A percentile compares a stretch with the other conserved stretches of the same genome.
phyloP scores from a whole-genome alignment of 2,329 filamentous ascomycete species.

The Didymella pomorum region DNA sequence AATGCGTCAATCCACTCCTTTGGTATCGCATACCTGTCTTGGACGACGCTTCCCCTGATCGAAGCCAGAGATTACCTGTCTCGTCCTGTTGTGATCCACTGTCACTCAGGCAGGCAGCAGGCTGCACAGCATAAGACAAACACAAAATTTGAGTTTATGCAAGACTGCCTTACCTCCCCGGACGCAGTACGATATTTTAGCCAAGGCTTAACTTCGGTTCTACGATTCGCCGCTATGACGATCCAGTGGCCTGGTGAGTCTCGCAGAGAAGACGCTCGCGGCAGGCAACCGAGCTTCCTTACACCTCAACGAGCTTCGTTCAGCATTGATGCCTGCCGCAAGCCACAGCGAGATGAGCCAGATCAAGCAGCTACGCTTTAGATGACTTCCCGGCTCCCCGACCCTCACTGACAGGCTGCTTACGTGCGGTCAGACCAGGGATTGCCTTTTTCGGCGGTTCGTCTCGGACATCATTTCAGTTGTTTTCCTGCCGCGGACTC shows the following conservation, averaged over 20 bases:
- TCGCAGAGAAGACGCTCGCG: too few relatives aligned
- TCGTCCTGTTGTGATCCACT: constrained; percentile 15
- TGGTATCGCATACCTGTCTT: constrained; percentile 10
- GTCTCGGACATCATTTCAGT: constrained; percentile 7
- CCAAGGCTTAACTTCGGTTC: constrained; percentile 2
- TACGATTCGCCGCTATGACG: neutral
- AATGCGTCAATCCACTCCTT: constrained; percentile 21
- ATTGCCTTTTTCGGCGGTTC: constrained; percentile 2
- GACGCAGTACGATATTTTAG: neutral
- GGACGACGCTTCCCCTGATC: constrained; percentile 2
- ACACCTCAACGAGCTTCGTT: constrained; percentile 27
- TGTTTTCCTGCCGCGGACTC: neutral
- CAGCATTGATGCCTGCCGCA: constrained; percentile 27
- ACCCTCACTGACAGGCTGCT: constrained; percentile 5
- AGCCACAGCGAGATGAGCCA: constrained; percentile 13
- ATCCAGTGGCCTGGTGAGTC: constrained; percentile 7
- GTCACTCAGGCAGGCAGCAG: constrained; percentile 8
- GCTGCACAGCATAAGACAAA: constrained; percentile 4
- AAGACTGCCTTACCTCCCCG: neutral
- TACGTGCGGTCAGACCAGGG: constrained; percentile 1
- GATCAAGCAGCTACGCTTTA: constrained; percentile 11
- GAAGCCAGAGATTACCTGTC: constrained; percentile 8
- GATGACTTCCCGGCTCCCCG: constrained; percentile 14
- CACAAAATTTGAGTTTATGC: constrained; percentile 13
- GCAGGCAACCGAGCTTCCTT: constrained; percentile 25